Percentiles rank a stretch among this genome's conserved stretches.
These are phyloP conservation scores for Blastocystis sp. DNA, from an alignment of 352 stramenopile genomes.

Conservation along the genomic window DNA sequence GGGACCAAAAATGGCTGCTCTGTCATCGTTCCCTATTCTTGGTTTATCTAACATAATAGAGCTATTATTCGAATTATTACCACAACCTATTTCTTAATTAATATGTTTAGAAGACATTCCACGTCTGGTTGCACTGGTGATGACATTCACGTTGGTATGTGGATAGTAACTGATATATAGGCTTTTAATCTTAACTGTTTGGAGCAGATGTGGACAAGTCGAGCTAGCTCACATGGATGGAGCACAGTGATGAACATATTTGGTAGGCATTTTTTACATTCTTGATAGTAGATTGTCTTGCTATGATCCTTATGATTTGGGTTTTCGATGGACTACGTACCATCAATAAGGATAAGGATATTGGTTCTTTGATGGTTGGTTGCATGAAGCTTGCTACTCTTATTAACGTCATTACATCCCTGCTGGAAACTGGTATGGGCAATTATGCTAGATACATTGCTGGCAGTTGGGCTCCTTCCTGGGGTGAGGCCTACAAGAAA, in stretches of 20 bases:
- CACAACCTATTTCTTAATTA: neutral
- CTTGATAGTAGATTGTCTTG: constrained; percentile 23
- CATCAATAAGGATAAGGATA: constrained; percentile 60
- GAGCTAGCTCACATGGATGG: neutral
- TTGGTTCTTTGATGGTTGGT: constrained; percentile 28
- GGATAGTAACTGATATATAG: neutral
- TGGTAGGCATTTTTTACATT: neutral
- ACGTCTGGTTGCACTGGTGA: neutral
- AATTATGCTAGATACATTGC: neutral
- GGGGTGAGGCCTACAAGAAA: neutral
- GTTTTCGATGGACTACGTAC: constrained; percentile 41
- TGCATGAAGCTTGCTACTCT: constrained; percentile 32
- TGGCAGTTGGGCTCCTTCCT: neutral
- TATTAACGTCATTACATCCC: constrained; percentile 26
- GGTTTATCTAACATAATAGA: neutral
- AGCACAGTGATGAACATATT: constrained; percentile 31
- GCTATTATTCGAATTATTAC: constrained; percentile 8
- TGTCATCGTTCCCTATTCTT: neutral
- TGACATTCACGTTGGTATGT: neutral
- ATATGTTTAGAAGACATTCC: neutral
- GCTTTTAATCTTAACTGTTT: neutral
- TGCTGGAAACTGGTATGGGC: neutral
- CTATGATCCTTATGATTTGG: constrained; percentile 59
- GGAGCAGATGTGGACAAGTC: neutral
- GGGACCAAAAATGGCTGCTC: constrained; percentile 37